These are phyloP conservation scores for Borovskyia barvae DNA, from an alignment of 208 protist species.

Conservation along the genomic window DNA sequence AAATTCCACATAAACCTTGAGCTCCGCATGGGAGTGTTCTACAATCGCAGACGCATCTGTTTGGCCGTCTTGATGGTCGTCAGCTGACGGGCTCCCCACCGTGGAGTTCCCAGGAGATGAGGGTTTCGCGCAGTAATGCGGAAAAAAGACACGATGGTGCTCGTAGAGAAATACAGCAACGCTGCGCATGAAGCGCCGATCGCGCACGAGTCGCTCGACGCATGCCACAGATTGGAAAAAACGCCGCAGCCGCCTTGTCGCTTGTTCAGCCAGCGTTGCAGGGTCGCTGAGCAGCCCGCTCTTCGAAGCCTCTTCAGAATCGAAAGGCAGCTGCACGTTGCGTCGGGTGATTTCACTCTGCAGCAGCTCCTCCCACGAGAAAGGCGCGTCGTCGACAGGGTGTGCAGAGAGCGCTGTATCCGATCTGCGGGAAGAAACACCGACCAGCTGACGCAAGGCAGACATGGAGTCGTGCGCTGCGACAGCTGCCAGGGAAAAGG, in stretches of 20 bases:
- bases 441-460: not conserved
- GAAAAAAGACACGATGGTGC: constrained; percentile 73
- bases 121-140: constrained; percentile 13
- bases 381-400: constrained; percentile 29
- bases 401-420: not conserved
- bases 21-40: constrained; percentile 72
- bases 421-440: not conserved
- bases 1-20: constrained; percentile 65
- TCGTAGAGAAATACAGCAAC: constrained; percentile 61
- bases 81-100: not conserved
- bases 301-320: not conserved
- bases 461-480: constrained; percentile 8
- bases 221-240: constrained; percentile 60
- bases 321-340: constrained; percentile 4
- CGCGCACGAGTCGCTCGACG: constrained; percentile 59
- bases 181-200: constrained; percentile 49
- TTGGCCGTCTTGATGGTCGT: not conserved
- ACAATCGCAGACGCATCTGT: not conserved
- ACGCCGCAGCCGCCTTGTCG: constrained; percentile 50
- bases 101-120: not conserved
- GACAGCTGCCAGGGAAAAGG: constrained; percentile 57
- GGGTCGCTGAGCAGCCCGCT: constrained; percentile 12
- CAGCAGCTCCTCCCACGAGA: constrained; percentile 67
- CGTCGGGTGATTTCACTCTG: constrained; percentile 16
- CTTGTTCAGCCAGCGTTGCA: constrained; percentile 31